Evolutionary conservation across 139 green algal species (phyloP), one percentile per base, ranked within the genome.

Genomic region (Volvox africanus): DNA sequence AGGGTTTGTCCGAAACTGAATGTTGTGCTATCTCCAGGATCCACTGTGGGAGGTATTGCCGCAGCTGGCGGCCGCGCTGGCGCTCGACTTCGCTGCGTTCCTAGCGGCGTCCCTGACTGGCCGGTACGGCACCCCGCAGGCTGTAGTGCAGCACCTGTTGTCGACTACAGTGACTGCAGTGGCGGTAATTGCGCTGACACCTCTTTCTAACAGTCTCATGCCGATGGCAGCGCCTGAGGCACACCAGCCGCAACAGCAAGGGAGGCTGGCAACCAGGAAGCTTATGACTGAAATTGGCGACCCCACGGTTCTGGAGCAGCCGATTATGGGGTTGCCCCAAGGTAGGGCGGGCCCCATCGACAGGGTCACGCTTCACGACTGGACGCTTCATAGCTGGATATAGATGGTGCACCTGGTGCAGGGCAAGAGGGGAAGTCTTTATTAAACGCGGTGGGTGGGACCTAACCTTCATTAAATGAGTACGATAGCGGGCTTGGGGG

Each of bases 41-140:
- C 55, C 86, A 6, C 28, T 90, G 12, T 76, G 73, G 86, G 9
- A n/a, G 17, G 50, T 37, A 3, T 44, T 90, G 32, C 86, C 86
- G 19, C 86, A 83, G 50, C 73, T 83, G 20, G 50, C 50, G 6
- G 32, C 26, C 6, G 86, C 86, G 0, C 30, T 90, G 50, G n/a
- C 32, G 35, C 73, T 90, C 35, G 86, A 90, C 86, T 90, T 83
- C 24, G 73, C 22, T 3, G 86, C n/a, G 71, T 90, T 90, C 73
- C 18, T 83, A 44, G 50, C 73, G 20, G 30, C 32, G 12, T 21
- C 65, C 0, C 71, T 83, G 6, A 69, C 73, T 1, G 86, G 86
- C 2, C 86, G 36, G 24, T 84, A 84, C 71, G 30, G 24, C 50
- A 80, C n/a, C 2, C 73, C 86, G 1, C 73, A 36, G 0, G 50